Evolutionary conservation across 805 yeast species (phyloP).

Genomic region (Wickerhamomyces chambardii): DNA sequence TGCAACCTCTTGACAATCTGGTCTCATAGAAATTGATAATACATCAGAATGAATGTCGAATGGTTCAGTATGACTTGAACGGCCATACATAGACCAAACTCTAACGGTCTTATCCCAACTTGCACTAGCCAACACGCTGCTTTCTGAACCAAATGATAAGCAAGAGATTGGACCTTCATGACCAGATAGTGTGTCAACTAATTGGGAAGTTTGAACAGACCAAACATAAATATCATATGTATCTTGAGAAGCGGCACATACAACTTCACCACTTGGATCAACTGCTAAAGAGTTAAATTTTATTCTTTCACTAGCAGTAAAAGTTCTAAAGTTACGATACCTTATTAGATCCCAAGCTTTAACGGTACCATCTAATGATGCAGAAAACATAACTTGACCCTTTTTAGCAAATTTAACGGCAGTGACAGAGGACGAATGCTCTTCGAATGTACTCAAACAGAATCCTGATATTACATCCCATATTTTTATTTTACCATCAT

Average conservation of each 20-base stretch:
- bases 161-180: slow-evolving; percentile 95
- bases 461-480: slow-evolving; percentile 96
- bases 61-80: slow-evolving; percentile 86
- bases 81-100: slow-evolving; percentile 85
- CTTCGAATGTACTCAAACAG: slow-evolving; percentile 85
- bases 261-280: slow-evolving; percentile 95
- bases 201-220: slow-evolving; percentile 95
- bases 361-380: slow-evolving; percentile 93
- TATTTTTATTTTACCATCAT: slow-evolving; percentile 92
- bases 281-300: slow-evolving; percentile 88
- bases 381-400: slow-evolving; percentile 86
- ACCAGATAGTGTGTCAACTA: slow-evolving; percentile 81
- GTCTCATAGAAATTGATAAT: slow-evolving; percentile 72
- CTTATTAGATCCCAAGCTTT: slow-evolving; percentile 95
- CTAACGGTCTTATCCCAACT: slow-evolving; percentile 96
- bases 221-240: slow-evolving; percentile 88
- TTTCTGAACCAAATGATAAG: slow-evolving; percentile 76
- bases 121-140: slow-evolving; percentile 73
- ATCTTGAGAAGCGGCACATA: slow-evolving; percentile 90
- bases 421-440: slow-evolving; percentile 85
- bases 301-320: slow-evolving; percentile 82
- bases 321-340: slow-evolving; percentile 89
- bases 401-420: slow-evolving; percentile 79
- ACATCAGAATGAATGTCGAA: slow-evolving; percentile 81
- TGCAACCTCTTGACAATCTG: slow-evolving; percentile 88